Evolutionary conservation across 805 yeast genomes (phyloP), one percentile per base, ranked within the genome.

Genomic region (Blastobotrys mokoenaii): DNA sequence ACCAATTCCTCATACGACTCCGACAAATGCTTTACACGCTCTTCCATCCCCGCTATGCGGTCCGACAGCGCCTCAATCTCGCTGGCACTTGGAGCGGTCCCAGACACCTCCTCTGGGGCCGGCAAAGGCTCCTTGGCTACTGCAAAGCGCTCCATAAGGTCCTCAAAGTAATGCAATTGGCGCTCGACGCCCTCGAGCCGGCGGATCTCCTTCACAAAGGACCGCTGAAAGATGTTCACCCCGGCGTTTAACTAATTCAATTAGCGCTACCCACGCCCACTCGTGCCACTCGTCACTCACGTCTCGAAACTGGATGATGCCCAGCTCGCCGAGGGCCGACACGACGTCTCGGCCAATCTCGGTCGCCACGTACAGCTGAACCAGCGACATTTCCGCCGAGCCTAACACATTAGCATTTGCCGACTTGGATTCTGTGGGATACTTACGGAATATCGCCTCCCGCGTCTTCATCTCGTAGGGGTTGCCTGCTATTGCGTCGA

Each of bases 381-480:
- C 83, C 55, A 89, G 76, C 44, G 94, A 79, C 97, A 93, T 94
- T 58, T 87, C 96, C 80, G 97, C 97, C 43, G 97, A 89, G 72
- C 96, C 71, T 67, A 18, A n/a, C 5, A 15, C 5, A 9, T 20
- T 29, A n/a, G 12, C 22, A 11, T 5, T n/a, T 40, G 17, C 25
- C 20, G 11, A 17, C 38, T 20, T 8, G 6, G 14, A 30, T 39
- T 14, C 16, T 14, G 12, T 22, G 16, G 22, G 10, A 27, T 16
- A 50, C 57, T 44, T 46, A 53, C 57, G 57, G 52, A 51, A 53
- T 44, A 53, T 53, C 34, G 55, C 57, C 38, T 53, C 57, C 25
- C 40, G 40, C 6, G 41, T 37, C 34, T 30, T 47, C 52, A 47
- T 49, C 10, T 25, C 33, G 16, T 10, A 17, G 7, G 30, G 12